A percentile compares a stretch with the other conserved stretches of the same genome.
Conservation (phyloP, 2,329 filamentous ascomycete genomes). For the Raffaelea albimanens region DNA sequence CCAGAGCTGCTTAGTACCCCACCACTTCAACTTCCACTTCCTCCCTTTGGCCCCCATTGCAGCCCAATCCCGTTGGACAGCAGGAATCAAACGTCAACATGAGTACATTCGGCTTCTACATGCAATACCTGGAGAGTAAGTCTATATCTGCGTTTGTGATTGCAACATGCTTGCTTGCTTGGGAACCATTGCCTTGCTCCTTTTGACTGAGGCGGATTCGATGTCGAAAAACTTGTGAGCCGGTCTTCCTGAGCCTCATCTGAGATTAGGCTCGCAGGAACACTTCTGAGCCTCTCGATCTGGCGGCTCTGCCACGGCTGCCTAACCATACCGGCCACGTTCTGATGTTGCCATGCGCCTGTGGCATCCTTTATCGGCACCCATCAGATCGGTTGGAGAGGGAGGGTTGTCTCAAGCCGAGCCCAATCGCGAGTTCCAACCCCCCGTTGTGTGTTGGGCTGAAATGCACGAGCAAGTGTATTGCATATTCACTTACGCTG, state of each 20-base stretch:
- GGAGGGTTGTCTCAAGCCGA: background rate
- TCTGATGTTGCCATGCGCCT: too few relatives aligned
- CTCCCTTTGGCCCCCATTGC: background rate
- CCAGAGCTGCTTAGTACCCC: background rate
- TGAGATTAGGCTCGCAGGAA: too few relatives aligned
- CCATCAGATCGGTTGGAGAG: too few relatives aligned
- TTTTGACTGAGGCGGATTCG: constrained; percentile 7
- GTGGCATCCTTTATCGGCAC: too few relatives aligned
- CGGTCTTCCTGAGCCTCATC: too few relatives aligned
- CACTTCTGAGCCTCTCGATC: too few relatives aligned
- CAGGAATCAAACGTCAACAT: constrained; percentile 28
- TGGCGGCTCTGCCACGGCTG: too few relatives aligned
- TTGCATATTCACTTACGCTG: too few relatives aligned
- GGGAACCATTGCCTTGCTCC: too few relatives aligned
- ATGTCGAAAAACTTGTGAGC: too few relatives aligned
- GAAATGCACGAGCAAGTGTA: constrained; percentile 22
- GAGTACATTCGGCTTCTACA: constrained; percentile 53
- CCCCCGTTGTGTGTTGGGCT: constrained; percentile 19
- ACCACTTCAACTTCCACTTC: background rate
- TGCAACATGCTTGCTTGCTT: too few relatives aligned
- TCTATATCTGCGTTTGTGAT: constrained; percentile 18
- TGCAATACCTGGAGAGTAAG: constrained; percentile 69
- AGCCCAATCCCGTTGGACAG: background rate
- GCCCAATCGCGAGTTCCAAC: background rate
- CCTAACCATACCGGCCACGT: too few relatives aligned